These are phyloP conservation scores for Diaporthe vexans DNA, from an alignment of 2,329 filamentous ascomycete species.

Conservation along the genomic window DNA sequence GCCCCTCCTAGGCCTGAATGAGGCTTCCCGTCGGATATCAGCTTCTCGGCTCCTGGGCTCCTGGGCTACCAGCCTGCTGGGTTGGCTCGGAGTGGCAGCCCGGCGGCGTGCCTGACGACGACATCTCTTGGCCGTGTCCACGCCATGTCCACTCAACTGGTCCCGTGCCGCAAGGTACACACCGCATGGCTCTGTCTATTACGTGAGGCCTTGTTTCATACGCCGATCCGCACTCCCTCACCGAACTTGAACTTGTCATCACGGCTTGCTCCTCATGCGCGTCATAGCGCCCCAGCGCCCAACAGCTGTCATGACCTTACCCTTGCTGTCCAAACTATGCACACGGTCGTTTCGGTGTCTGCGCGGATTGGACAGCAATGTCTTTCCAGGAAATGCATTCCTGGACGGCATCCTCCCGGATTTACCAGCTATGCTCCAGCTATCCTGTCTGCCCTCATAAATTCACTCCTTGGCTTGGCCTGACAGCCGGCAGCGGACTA, in stretches of 20 bases:
- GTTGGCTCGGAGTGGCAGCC: not conserved
- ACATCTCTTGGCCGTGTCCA: not conserved
- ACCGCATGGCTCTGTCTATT: not conserved
- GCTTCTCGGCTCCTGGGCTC: not conserved
- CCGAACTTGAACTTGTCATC: not conserved
- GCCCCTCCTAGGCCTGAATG: not conserved
- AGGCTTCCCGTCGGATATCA: slow-evolving; percentile 21
- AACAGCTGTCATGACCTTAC: too few species aligned
- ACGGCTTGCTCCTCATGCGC: not conserved
- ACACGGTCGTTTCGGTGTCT: too few species aligned
- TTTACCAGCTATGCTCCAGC: not conserved
- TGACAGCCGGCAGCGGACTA: not conserved
- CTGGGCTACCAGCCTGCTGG: not conserved
- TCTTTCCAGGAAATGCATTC: too few species aligned
- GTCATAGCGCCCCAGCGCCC: not conserved
- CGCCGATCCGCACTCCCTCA: not conserved
- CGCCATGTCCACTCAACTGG: slow-evolving; percentile 13
- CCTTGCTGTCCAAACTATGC: too few species aligned
- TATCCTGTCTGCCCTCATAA: not conserved
- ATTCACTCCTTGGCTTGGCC: not conserved
- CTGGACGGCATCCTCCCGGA: not conserved
- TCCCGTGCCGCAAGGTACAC: slow-evolving; percentile 10
- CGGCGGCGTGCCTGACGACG: not conserved
- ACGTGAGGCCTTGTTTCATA: not conserved
- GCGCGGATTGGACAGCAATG: too few species aligned